Evolutionary conservation across 139 green algal genomes (phyloP), one percentile per base, ranked within the genome.

Genomic region (Haematococcus lacustris): DNA sequence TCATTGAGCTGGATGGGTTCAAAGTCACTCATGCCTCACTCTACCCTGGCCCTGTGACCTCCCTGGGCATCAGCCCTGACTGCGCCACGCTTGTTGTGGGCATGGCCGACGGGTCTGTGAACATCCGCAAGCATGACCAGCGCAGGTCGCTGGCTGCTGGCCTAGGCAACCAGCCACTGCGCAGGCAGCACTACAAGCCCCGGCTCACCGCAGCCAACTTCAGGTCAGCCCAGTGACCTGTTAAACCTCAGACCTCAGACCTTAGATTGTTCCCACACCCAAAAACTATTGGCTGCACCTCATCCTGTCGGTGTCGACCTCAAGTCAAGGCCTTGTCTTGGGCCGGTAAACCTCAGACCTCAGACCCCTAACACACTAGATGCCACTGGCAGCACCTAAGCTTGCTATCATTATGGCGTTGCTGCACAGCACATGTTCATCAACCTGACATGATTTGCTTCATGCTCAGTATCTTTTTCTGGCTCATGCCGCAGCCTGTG

Each of bases 1-100:
- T 97, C 9, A 94, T 94, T 71, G 93, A 98, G 67, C 76, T 93
- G 66, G 88, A 96, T 68, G 78, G 65, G 0, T 96, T 93, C 82
- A 87, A 82, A 67, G 80, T 93, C 17, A 91, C 83, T 5, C 86
- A 94, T 69, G 83, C 88, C 3, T 82, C 79, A 43, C 88, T 88
- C 74, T 97, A 97, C 78, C 86, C 91, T 2, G 82, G 77, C 0
- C 89, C 93, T 23, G 79, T 98, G 0, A 50, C 93, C 23, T 82
- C 76, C 25, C 43, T 98, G 51, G 92, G 79, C 41, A 38, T 97
- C 2, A 89, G 91, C 0, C 82, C 86, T 1, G 85, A 92, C 74
- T 82, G 73, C 64, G 76, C 72, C n/a, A 64, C 83, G 43, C 82
- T 98, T 51, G 94, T 90, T 13, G 93, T 96, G 53, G 94, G 94